A percentile compares a stretch with the other conserved stretches of the same genome.
Evolutionary conservation across 495 filamentous ascomycete genomes (phyloP).

Genomic region (Penicillium canescens): DNA sequence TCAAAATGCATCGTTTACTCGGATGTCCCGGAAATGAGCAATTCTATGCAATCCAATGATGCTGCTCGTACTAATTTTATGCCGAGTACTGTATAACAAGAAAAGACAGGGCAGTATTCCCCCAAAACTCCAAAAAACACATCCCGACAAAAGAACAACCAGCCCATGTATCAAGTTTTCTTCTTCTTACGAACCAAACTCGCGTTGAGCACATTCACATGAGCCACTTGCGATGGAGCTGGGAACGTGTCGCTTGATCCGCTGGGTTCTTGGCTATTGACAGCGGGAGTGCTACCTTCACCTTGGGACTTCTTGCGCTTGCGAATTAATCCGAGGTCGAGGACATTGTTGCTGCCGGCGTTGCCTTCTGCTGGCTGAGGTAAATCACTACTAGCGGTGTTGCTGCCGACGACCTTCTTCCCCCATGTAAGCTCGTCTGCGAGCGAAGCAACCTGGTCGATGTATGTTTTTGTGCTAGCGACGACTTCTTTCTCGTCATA

Average conservation of each 20-base stretch:
- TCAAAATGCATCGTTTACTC: too few relatives aligned
- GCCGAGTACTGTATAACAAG: too few relatives aligned
- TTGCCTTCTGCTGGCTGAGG: constrained; percentile 28
- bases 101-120: neutral
- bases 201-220: constrained; percentile 58
- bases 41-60: too few relatives aligned
- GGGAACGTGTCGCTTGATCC: constrained; percentile 28
- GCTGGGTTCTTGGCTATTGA: constrained; percentile 12
- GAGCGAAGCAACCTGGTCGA: constrained; percentile 57
- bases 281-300: constrained; percentile 10
- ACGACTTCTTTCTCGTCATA: constrained; percentile 65
- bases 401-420: constrained; percentile 51
- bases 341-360: constrained; percentile 29
- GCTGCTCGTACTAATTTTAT: too few relatives aligned
- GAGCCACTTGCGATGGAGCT: constrained; percentile 25
- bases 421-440: constrained; percentile 58
- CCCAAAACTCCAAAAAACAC: neutral
- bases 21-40: too few relatives aligned
- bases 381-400: constrained; percentile 13
- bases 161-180: constrained; percentile 39
- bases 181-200: constrained; percentile 67
- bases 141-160: neutral
- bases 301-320: constrained; percentile 52
- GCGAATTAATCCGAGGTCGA: constrained; percentile 49
- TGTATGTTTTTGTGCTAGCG: constrained; percentile 72